Conservation (phyloP, 805 yeast genomes). For the Maudiozyma serrabonitensis region DNA sequence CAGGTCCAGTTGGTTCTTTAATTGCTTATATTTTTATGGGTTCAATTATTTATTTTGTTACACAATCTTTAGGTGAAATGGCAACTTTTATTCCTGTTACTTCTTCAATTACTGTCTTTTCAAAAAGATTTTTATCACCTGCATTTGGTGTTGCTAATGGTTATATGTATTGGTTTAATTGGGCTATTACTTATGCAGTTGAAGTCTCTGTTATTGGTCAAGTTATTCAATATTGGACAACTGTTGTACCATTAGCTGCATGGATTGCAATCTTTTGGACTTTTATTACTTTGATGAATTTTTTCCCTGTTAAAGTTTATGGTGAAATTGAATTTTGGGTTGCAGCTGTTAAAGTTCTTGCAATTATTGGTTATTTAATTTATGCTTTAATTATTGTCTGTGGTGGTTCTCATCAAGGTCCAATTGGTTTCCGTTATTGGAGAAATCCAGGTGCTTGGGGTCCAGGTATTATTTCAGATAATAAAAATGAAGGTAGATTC, state of each 20-base stretch:
- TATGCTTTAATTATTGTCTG: slow-evolving; percentile 47
- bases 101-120: slow-evolving; percentile 52
- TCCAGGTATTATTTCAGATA: slow-evolving; percentile 37
- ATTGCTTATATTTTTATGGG: slow-evolving; percentile 58
- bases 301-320: slow-evolving; percentile 45
- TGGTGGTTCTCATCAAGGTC: slow-evolving; percentile 47
- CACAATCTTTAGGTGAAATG: slow-evolving; percentile 66
- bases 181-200: slow-evolving; percentile 62
- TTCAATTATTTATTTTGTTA: slow-evolving; percentile 47
- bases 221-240: slow-evolving; percentile 45
- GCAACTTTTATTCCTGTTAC: slow-evolving; percentile 62
- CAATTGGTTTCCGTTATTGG: slow-evolving; percentile 58
- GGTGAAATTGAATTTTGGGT: slow-evolving; percentile 55
- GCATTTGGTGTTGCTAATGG: slow-evolving; percentile 62
- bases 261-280: slow-evolving; percentile 52
- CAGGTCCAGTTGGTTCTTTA: slow-evolving; percentile 58
- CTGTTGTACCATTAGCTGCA: slow-evolving; percentile 46
- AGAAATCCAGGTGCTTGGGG: slow-evolving; percentile 65
- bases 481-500: slow-evolving; percentile 37
- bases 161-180: slow-evolving; percentile 62
- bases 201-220: slow-evolving; percentile 50
- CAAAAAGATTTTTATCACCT: slow-evolving; percentile 52
- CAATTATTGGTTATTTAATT: slow-evolving; percentile 44
- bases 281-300: slow-evolving; percentile 34
- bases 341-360: slow-evolving; percentile 42